Evolutionary conservation across 768 basidiomycete species (phyloP).

Genomic region (Pulveroboletus sp.): DNA sequence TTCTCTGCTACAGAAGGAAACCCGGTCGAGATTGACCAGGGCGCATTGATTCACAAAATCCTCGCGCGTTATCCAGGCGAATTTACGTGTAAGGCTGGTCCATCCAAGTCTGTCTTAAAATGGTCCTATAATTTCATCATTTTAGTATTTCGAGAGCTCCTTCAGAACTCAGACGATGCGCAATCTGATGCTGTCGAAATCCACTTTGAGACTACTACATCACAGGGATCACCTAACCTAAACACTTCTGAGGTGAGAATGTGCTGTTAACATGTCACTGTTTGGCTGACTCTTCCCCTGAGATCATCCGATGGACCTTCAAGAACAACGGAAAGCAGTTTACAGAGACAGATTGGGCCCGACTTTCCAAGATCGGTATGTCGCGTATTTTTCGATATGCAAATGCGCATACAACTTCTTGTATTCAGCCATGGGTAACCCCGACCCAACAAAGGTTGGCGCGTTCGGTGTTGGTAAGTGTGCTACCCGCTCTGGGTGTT

Average conservation of each 20-base stretch:
- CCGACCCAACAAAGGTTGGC: slow-evolving; percentile 92
- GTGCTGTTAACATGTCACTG: slow-evolving; percentile 31
- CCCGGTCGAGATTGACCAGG: slow-evolving; percentile 84
- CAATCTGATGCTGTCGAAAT: slow-evolving; percentile 72
- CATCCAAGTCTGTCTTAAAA: not conserved
- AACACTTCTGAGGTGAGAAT: slow-evolving; percentile 57
- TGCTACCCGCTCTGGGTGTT: not conserved
- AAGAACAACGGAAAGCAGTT: slow-evolving; percentile 92
- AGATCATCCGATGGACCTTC: slow-evolving; percentile 82
- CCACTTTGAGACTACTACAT: slow-evolving; percentile 60
- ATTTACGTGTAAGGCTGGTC: slow-evolving; percentile 64
- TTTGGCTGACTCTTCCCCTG: not conserved
- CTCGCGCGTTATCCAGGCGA: slow-evolving; percentile 93
- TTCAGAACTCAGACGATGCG: slow-evolving; percentile 95
- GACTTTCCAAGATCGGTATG: slow-evolving; percentile 85
- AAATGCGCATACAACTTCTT: not conserved
- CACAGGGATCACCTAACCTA: slow-evolving; percentile 5
- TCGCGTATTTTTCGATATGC: not conserved
- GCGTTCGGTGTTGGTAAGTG: slow-evolving; percentile 77
- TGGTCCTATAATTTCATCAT: not conserved
- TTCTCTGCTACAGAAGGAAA: slow-evolving; percentile 49
- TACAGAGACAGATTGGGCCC: slow-evolving; percentile 80
- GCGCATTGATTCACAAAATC: slow-evolving; percentile 91
- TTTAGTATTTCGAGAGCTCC: slow-evolving; percentile 69
- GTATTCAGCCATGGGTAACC: slow-evolving; percentile 79